These are phyloP conservation scores for Candida pini DNA, from an alignment of 805 yeast genomes.

Conservation along the genomic window DNA sequence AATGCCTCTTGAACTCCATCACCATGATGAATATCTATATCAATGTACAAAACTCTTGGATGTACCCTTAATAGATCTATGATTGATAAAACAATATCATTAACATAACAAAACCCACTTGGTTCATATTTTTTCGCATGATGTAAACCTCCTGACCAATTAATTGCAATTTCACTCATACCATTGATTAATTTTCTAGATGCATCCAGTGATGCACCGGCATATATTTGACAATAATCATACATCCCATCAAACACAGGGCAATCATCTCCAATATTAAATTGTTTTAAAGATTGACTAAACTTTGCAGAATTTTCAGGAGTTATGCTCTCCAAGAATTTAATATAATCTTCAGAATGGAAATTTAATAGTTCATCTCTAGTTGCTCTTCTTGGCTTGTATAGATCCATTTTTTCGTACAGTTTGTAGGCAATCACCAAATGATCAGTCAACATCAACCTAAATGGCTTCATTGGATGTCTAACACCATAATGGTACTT, in stretches of 20 bases:
- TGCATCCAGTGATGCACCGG: conserved; percentile 94
- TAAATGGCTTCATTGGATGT: conserved; percentile 98
- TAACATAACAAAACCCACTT: conserved; percentile 90
- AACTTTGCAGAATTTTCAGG: conserved; percentile 66
- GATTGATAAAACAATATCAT: conserved; percentile 88
- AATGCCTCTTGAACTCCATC: conserved; percentile 98
- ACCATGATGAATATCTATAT: conserved; percentile 94
- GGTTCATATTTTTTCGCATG: conserved; percentile 96
- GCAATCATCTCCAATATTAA: conserved; percentile 91
- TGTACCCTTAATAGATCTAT: conserved; percentile 80
- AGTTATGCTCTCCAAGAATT: conserved; percentile 68
- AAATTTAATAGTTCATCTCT: conserved; percentile 72
- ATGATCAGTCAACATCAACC: conserved; percentile 91
- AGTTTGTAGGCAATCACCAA: conserved; percentile 78
- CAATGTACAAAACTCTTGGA: conserved; percentile 89
- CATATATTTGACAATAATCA: conserved; percentile 80
- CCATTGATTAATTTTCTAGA: conserved; percentile 80
- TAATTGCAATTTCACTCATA: conserved; percentile 88
- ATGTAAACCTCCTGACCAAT: conserved; percentile 95
- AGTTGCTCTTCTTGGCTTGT: conserved; percentile 78
- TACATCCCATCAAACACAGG: conserved; percentile 94
- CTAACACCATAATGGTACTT: conserved; percentile 85
- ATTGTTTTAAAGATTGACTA: conserved; percentile 54
- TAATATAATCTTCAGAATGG: conserved; percentile 82
- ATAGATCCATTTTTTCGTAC: conserved; percentile 86